Percentiles rank a stretch among this genome's conserved stretches.
These are phyloP conservation scores for Senna tora DNA, from an alignment of 306 rosid species.

Conservation along the genomic window DNA sequence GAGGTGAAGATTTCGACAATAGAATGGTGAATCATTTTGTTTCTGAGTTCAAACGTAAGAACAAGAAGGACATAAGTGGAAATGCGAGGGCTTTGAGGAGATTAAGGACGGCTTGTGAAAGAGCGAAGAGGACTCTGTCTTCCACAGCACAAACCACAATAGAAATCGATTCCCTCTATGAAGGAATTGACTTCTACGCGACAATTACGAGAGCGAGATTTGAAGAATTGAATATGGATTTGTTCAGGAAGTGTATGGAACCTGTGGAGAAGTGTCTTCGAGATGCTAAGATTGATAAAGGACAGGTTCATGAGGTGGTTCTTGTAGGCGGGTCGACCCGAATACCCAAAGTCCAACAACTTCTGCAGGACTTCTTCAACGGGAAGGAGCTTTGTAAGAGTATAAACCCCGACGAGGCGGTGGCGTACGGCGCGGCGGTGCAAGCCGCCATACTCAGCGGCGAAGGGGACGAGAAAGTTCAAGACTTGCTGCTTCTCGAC, in stretches of 20 bases:
- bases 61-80: slow-evolving; percentile 77
- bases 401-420: slow-evolving; percentile 87
- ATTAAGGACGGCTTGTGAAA: slow-evolving; percentile 76
- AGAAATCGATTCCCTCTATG: slow-evolving; percentile 76
- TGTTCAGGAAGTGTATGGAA: slow-evolving; percentile 84
- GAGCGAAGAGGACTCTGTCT: slow-evolving; percentile 77
- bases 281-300: slow-evolving; percentile 69
- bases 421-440: slow-evolving; percentile 87
- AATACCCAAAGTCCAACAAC: slow-evolving; percentile 77
- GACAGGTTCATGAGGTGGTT: slow-evolving; percentile 71
- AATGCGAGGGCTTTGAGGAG: slow-evolving; percentile 75
- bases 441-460: slow-evolving; percentile 83
- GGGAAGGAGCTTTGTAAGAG: slow-evolving; percentile 90
- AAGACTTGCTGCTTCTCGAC: slow-evolving; percentile 72
- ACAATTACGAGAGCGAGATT: slow-evolving; percentile 81
- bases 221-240: slow-evolving; percentile 77
- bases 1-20: slow-evolving; percentile 88
- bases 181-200: slow-evolving; percentile 78
- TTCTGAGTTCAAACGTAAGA: slow-evolving; percentile 61
- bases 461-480: slow-evolving; percentile 76
- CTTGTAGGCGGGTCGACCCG: slow-evolving; percentile 85
- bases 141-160: slow-evolving; percentile 71
- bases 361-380: slow-evolving; percentile 74
- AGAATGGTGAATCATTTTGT: slow-evolving; percentile 83
- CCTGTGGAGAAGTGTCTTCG: slow-evolving; percentile 84